Conservation (phyloP, 2,329 filamentous ascomycete species). For the Periconia macrospinosa region DNA sequence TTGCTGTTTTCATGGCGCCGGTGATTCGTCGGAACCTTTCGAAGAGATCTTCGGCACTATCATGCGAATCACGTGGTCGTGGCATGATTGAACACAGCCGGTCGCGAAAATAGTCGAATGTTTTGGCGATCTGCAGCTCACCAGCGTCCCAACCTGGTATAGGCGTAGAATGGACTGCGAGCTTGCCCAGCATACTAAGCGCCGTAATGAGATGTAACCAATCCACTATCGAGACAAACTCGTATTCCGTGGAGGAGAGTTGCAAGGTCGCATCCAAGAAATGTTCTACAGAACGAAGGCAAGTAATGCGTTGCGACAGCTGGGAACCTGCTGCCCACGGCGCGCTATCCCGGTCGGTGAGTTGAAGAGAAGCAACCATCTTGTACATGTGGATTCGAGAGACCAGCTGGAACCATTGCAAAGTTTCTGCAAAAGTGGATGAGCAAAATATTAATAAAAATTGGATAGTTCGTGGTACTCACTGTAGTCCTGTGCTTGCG, state of each 20-base stretch:
- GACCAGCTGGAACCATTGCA: slow-evolving; percentile 37
- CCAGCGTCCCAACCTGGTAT: slow-evolving; percentile 37
- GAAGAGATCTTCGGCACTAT: slow-evolving; percentile 32
- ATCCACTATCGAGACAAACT: slow-evolving; percentile 33
- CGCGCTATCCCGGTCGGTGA: slow-evolving; percentile 30
- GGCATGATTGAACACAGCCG: slow-evolving; percentile 36
- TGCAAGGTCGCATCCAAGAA: slow-evolving; percentile 37
- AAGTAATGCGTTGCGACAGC: slow-evolving; percentile 36
- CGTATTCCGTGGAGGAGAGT: slow-evolving; percentile 27
- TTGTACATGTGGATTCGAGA: slow-evolving; percentile 33
- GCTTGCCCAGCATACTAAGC: slow-evolving; percentile 32
- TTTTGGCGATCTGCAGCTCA: slow-evolving; percentile 35
- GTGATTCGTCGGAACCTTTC: slow-evolving; percentile 39
- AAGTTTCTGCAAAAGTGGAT: slow-evolving; percentile 19
- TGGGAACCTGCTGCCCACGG: slow-evolving; percentile 39
- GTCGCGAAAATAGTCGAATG: slow-evolving; percentile 37
- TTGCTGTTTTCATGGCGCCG: slow-evolving; percentile 30
- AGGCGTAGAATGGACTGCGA: slow-evolving; percentile 30
- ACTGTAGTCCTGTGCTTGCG: slow-evolving; percentile 36
- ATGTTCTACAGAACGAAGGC: slow-evolving; percentile 35
- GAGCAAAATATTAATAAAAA: slow-evolving; percentile 11
- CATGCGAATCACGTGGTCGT: slow-evolving; percentile 23
- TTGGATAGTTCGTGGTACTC: slow-evolving; percentile 5
- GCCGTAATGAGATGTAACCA: slow-evolving; percentile 36
- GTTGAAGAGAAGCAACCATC: slow-evolving; percentile 27